A percentile compares a stretch with the other conserved stretches of the same genome.
These are phyloP conservation scores for Rubroshorea leprosula DNA, from an alignment of 345 rosid genomes.

Conservation along the genomic window DNA sequence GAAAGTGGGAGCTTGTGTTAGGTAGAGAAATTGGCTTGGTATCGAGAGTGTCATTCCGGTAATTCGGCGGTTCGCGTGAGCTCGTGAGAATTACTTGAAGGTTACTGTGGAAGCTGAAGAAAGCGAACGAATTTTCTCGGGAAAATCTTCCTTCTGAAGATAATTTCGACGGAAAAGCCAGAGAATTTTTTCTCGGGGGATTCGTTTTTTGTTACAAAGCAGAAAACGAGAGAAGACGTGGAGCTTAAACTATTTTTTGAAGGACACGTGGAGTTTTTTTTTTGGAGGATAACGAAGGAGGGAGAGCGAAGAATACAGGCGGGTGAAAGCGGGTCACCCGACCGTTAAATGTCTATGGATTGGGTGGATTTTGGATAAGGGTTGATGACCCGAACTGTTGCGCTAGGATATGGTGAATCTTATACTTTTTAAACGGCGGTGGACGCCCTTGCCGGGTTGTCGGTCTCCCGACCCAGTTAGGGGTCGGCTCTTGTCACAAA, in stretches of 20 bases:
- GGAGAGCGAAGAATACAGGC: neutral
- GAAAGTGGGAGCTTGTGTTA: constrained; percentile 6
- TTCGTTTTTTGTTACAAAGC: neutral
- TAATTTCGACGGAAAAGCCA: neutral
- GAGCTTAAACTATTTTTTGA: neutral
- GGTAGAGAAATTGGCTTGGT: constrained; percentile 9
- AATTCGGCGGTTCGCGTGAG: constrained; percentile 3
- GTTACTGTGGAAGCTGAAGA: neutral
- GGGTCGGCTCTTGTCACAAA: no score
- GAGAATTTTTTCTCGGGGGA: neutral
- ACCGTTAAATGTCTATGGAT: neutral
- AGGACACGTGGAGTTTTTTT: neutral
- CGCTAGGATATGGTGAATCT: neutral
- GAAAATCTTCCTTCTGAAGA: neutral
- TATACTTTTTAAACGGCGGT: no score
- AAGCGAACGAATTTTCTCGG: neutral
- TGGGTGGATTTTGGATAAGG: neutral
- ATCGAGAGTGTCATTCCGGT: constrained; percentile 7
- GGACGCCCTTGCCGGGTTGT: no score
- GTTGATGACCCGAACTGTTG: neutral
- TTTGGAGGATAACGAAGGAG: constrained; percentile 5
- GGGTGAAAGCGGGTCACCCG: neutral
- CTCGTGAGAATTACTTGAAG: neutral
- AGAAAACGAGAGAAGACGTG: neutral
- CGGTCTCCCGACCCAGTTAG: no score